phyloP scores from a whole-genome alignment of 148 eudicot genomes.

The Polygonum maritimum region DNA sequence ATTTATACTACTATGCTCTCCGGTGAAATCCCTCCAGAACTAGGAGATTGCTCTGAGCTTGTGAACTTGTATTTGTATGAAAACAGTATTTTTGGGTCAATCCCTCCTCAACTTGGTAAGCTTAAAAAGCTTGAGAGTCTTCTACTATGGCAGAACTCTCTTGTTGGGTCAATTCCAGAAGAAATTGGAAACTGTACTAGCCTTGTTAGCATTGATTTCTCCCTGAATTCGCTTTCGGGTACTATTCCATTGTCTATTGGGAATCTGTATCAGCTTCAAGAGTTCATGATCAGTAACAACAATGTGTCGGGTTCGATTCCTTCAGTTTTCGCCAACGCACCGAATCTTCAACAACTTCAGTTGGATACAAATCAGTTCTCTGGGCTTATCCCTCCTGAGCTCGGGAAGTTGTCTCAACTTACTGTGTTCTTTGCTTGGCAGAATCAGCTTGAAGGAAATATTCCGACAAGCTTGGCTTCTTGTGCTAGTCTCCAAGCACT shows the following conservation, averaged over 20 bases:
- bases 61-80: conserved; percentile 57
- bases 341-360: conserved; percentile 46
- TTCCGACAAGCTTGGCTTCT: conserved; percentile 43
- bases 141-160: conserved; percentile 60
- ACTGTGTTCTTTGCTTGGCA: conserved; percentile 71
- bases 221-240: conserved; percentile 59
- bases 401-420: conserved; percentile 40
- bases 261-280: conserved; percentile 35
- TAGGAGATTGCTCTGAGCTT: conserved; percentile 71
- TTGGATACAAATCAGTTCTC: conserved; percentile 67
- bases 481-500: conserved; percentile 47
- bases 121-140: conserved; percentile 42
- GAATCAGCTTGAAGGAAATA: conserved; percentile 70
- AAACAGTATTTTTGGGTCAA: conserved; percentile 54
- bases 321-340: conserved; percentile 36
- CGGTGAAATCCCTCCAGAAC: conserved; percentile 53
- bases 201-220: conserved; percentile 48
- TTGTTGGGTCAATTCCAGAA: conserved; percentile 45
- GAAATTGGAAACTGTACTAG: conserved; percentile 64
- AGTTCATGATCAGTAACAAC: conserved; percentile 70
- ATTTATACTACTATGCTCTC: conserved; percentile 57
- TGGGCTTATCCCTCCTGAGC: conserved; percentile 48
- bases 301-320: conserved; percentile 80
- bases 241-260: conserved; percentile 55
- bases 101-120: conserved; percentile 53